phyloP scores from a whole-genome alignment of 2,329 filamentous ascomycete genomes.

The Aschersonia sp. region DNA sequence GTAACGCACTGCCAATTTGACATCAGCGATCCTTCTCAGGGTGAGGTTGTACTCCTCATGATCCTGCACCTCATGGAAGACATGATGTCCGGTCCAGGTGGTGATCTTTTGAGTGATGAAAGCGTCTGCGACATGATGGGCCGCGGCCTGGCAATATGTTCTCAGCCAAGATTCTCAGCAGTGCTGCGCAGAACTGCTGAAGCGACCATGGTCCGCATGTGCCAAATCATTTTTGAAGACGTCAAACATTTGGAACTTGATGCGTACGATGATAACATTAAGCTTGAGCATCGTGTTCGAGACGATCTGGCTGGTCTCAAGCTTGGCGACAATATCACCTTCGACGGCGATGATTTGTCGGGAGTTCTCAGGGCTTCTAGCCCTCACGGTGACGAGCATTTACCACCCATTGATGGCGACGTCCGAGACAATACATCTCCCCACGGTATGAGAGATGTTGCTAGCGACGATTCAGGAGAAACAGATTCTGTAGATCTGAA shows the following conservation, averaged over 20 bases:
- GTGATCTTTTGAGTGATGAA: slow-evolving; percentile 88
- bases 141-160: slow-evolving; percentile 91
- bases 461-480: slow-evolving; percentile 22
- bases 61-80: slow-evolving; percentile 97
- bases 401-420: slow-evolving; percentile 1
- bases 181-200: slow-evolving; percentile 83
- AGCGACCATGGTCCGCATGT: slow-evolving; percentile 97
- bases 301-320: slow-evolving; percentile 62
- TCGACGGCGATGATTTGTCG: slow-evolving; percentile 1
- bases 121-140: slow-evolving; percentile 99
- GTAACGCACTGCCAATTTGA: slow-evolving; percentile 98
- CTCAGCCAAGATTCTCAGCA: slow-evolving; percentile 80
- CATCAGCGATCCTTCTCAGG: slow-evolving; percentile 84
- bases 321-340: slow-evolving; percentile 48
- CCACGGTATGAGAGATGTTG: slow-evolving; percentile 1
- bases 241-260: slow-evolving; percentile 76
- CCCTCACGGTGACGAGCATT: background rate
- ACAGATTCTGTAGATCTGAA: slow-evolving; percentile 46
- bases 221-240: slow-evolving; percentile 92
- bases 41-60: slow-evolving; percentile 87
- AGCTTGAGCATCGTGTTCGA: slow-evolving; percentile 50
- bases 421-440: background rate
- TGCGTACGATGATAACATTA: slow-evolving; percentile 49
- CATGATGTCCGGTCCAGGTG: slow-evolving; percentile 88
- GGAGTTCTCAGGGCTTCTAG: background rate